Base-by-base conservation (phyloP, 306 rosid species). In the Quercus gilva region DNA sequence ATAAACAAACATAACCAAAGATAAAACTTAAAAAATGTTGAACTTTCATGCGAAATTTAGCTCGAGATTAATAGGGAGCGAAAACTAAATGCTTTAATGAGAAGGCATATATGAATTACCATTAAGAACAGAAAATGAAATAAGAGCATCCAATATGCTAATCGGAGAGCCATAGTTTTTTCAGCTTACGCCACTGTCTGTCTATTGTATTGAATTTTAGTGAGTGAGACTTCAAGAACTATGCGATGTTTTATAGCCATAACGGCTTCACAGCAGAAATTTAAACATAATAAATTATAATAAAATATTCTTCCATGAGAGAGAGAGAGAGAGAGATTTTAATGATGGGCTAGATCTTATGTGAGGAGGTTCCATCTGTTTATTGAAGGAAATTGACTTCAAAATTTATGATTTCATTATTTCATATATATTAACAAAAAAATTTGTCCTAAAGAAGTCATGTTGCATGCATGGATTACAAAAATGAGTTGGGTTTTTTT, bases 151-250 rank as follows among this genome's bases (percentile, higher is more conserved):
- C 74, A 14, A 52, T 20, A 67, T 52, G 57, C 17, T 18, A 67
- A 77, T 52, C 25, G 65, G 4, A 77, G 80, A 77, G 67, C 41
- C 80, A 77, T 77, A 26, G 31, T 76, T 23, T 19, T 43, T n/a
- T 18, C 5, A 18, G 5, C 5, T 31, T 4, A 35, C 41, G 5
- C 41, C 2, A 5, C 41, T 35, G 41, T 35, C 37, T 37, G 11
- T 37, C 45, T 37, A 37, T 1, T 7, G 11, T 37, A 7, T 2
- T 37, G 43, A 37, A 37, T 37, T 7, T 6, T 11, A 37, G 45
- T 7, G 45, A 37, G 11, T 37, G 45, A 37, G 45, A 37, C 10
- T 35, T 35, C 45, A 7, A 37, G 45, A 35, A 33, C 52, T 28
- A 26, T 33, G 51, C 72, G 19, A 17, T 3, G 15, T 67, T 67